These are phyloP conservation scores for Atalantia buxifolia DNA, from an alignment of 345 rosid genomes.

Conservation along the genomic window DNA sequence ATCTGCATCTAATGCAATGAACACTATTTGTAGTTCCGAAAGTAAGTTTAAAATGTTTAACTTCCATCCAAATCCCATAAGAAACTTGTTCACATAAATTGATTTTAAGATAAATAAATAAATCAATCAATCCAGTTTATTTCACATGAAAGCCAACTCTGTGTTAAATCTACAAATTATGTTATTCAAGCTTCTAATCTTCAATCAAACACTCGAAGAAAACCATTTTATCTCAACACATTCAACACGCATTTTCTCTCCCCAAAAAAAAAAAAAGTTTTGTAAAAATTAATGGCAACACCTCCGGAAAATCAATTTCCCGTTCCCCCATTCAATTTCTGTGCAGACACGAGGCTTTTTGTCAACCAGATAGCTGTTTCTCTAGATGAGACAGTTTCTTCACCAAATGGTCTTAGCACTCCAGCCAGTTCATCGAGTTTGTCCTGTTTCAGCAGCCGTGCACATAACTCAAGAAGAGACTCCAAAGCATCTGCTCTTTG, in stretches of 20 bases:
- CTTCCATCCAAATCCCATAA: background rate
- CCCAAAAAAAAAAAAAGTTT: background rate
- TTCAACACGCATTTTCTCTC: slow-evolving; percentile 4
- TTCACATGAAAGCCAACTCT: slow-evolving; percentile 8
- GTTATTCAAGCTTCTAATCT: slow-evolving; percentile 13
- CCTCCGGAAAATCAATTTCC: slow-evolving; percentile 36
- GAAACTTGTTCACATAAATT: background rate
- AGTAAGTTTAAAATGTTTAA: background rate
- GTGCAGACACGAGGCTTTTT: slow-evolving; percentile 80
- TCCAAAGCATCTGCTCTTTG: slow-evolving; percentile 89
- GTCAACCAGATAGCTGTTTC: slow-evolving; percentile 99
- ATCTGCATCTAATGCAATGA: background rate
- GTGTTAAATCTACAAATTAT: slow-evolving; percentile 19
- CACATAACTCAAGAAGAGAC: slow-evolving; percentile 89
- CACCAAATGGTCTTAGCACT: slow-evolving; percentile 88
- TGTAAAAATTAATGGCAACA: slow-evolving; percentile 24
- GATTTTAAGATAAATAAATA: background rate
- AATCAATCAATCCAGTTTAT: background rate
- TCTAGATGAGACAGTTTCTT: slow-evolving; percentile 85
- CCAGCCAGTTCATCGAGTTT: slow-evolving; percentile 85
- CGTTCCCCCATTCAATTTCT: slow-evolving; percentile 55
- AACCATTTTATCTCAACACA: slow-evolving; percentile 11
- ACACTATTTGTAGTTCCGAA: background rate
- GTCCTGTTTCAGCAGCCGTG: slow-evolving; percentile 81
- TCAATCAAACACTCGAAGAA: slow-evolving; percentile 32